Evolutionary conservation across 1,139 yeast species (phyloP), one percentile per base, ranked within the genome.

Genomic region (Taphrina betulina): DNA sequence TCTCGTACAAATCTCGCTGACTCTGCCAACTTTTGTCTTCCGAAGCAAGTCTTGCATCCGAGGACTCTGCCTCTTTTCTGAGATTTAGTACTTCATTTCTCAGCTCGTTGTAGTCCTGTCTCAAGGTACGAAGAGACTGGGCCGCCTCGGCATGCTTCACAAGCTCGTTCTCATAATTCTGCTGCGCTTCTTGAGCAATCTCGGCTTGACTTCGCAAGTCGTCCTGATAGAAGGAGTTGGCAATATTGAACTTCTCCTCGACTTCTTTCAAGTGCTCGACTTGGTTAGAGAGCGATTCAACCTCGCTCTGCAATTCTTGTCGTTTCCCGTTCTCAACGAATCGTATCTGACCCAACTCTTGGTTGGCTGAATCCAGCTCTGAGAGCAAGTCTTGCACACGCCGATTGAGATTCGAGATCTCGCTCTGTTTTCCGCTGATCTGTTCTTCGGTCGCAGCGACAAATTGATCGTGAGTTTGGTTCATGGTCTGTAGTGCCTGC

Each of bases 101-200:
- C 45, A 78, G 70, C 4, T 65, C 61, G 16, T 71, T 72, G 34
- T 72, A 65, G 45, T 76, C 75, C 17, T 75, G 75, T 58, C 80
- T 77, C 57, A 81, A 67, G 2, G 66, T 59, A 19, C 75, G 71
- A 14, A 80, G 68, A 5, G 75, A 72, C 51, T 71, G 71, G 1
- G 80, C 71, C 7, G 82, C 75, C n/a, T 76, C 75, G 10, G 82
- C 81, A 61, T 79, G 81, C 63, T 80, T 80, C 46, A 73, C 73
- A 41, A 79, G 71, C 63, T 82, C 89, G 44, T 71, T 71, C 58
- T 82, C 82, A 62, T 81, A 82, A 62, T 78, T 81, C 53, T 69
- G 67, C 64, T 81, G 85, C 31, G 79, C 77, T 41, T 78, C 78
- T 45, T 72, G 67, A 1, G 81, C 78, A 53, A 77, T 66, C 28